A percentile compares a stretch with the other conserved stretches of the same genome.
phyloP scores from a whole-genome alignment of 2,329 filamentous ascomycete genomes.

The Sporothrix curviconia region DNA sequence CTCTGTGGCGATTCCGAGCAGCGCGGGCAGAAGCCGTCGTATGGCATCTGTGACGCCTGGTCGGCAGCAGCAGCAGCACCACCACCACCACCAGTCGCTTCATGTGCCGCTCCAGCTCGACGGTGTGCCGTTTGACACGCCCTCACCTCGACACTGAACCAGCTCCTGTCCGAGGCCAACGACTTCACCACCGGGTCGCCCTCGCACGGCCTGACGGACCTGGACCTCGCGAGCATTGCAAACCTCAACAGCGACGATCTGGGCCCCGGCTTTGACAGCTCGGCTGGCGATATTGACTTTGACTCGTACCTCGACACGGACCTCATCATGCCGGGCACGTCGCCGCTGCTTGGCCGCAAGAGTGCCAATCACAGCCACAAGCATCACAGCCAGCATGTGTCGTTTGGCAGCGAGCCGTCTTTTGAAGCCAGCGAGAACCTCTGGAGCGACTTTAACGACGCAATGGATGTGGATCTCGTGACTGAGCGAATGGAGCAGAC shows the following conservation, averaged over 20 bases:
- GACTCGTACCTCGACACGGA: conserved; percentile 43
- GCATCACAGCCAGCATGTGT: conserved; percentile 13
- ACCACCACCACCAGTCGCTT: conserved; percentile 20
- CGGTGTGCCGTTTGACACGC: conserved; percentile 41
- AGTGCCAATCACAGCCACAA: conserved; percentile 7
- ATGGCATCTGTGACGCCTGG: conserved; percentile 24
- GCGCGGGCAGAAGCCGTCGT: conserved; percentile 32
- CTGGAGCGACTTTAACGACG: conserved; percentile 21
- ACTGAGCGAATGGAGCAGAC: neutral
- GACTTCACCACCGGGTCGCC: conserved; percentile 36
- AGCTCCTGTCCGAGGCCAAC: conserved; percentile 54
- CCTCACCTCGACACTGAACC: conserved; percentile 56
- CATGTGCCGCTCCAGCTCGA: conserved; percentile 30
- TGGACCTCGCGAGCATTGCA: conserved; percentile 38
- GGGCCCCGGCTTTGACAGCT: conserved; percentile 21
- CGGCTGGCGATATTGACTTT: conserved; percentile 37
- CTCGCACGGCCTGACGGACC: conserved; percentile 33
- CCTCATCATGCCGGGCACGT: conserved; percentile 41
- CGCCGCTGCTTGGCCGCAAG: conserved; percentile 31
- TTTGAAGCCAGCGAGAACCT: conserved; percentile 21
- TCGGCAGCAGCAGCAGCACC: neutral
- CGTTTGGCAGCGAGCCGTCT: conserved; percentile 21
- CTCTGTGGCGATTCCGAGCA: conserved; percentile 24
- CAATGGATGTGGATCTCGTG: conserved; percentile 2
- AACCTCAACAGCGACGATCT: conserved; percentile 32